These are phyloP conservation scores for Alternaria tenuissima DNA, from an alignment of 2,329 filamentous ascomycete genomes.

Conservation along the genomic window DNA sequence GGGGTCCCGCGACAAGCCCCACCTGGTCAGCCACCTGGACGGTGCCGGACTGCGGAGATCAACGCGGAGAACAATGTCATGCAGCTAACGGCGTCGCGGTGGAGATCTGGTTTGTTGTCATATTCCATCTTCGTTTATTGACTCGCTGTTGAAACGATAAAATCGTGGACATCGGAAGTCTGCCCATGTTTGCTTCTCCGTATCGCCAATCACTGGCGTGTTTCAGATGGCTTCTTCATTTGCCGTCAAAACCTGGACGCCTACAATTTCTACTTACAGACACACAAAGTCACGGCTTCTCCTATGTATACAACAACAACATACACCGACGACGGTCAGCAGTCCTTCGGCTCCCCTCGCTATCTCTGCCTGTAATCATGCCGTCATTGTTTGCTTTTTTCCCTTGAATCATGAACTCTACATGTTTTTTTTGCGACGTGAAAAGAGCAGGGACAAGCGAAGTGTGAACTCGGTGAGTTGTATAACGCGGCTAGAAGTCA, in stretches of 20 bases:
- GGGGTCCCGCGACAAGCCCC: slow-evolving; percentile 17
- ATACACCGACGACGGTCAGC: background rate
- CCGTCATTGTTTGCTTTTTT: background rate
- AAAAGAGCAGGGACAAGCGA: background rate
- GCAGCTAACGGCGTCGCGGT: slow-evolving; percentile 11
- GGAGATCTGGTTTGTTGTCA: slow-evolving; percentile 5
- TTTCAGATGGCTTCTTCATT: slow-evolving; percentile 11
- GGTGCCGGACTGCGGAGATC: slow-evolving; percentile 21
- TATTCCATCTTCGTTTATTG: background rate
- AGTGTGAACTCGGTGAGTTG: background rate
- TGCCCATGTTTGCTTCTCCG: slow-evolving; percentile 5
- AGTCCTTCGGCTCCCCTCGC: background rate
- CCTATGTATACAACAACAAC: background rate
- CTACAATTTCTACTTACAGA: background rate
- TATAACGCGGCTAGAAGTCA: background rate
- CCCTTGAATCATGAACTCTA: background rate
- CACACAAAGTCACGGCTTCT: background rate
- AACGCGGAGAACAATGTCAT: slow-evolving; percentile 16
- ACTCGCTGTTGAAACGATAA: background rate
- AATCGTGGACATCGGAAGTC: background rate
- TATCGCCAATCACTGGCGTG: slow-evolving; percentile 12
- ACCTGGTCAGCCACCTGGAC: slow-evolving; percentile 15
- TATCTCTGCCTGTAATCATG: background rate
- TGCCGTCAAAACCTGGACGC: slow-evolving; percentile 6
- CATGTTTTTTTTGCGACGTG: background rate